Evolutionary conservation across 2,329 filamentous ascomycete species (phyloP).

Genomic region (Xylariomycetidae sp.): DNA sequence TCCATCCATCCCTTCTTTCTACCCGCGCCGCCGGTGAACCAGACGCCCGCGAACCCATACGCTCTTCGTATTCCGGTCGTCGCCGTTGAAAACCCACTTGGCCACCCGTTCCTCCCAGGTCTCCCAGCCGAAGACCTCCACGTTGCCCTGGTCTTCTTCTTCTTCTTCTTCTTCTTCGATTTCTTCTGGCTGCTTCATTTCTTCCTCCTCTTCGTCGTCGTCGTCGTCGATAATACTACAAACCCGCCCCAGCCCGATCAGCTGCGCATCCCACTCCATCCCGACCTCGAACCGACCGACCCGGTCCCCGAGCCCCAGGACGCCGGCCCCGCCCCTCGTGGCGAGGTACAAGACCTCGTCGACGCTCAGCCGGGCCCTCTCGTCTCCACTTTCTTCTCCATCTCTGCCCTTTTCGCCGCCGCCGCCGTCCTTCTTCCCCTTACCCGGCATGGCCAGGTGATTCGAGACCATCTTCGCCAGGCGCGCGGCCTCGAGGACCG

Average conservation of each 20-base stretch:
- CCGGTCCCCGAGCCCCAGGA: slow-evolving; percentile 66
- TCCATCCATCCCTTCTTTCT: slow-evolving; percentile 1
- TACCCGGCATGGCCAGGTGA: slow-evolving; percentile 55
- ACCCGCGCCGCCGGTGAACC: slow-evolving; percentile 57
- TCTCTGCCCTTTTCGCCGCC: slow-evolving; percentile 11
- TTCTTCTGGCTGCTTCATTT: slow-evolving; percentile 28
- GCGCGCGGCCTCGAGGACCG: slow-evolving; percentile 61
- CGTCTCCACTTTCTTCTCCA: slow-evolving; percentile 18
- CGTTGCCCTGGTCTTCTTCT: slow-evolving; percentile 50
- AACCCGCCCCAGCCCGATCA: slow-evolving; percentile 60
- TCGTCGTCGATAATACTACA: no score
- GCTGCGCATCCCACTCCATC: slow-evolving; percentile 87
- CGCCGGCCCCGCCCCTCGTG: slow-evolving; percentile 79
- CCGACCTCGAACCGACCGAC: slow-evolving; percentile 82
- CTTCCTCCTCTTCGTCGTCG: slow-evolving; percentile 29
- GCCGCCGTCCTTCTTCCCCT: background rate
- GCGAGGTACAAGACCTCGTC: slow-evolving; percentile 84
- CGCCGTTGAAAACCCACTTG: slow-evolving; percentile 93
- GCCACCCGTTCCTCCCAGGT: slow-evolving; percentile 78
- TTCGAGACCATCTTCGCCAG: slow-evolving; percentile 77
- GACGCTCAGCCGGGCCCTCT: slow-evolving; percentile 66
- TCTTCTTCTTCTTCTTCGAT: slow-evolving; percentile 13
- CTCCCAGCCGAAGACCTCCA: slow-evolving; percentile 91
- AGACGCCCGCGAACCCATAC: slow-evolving; percentile 87
- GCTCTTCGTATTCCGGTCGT: slow-evolving; percentile 81